Evolutionary conservation across 768 basidiomycete genomes (phyloP), one percentile per base, ranked within the genome.

Genomic region (Pisolithus orientalis): DNA sequence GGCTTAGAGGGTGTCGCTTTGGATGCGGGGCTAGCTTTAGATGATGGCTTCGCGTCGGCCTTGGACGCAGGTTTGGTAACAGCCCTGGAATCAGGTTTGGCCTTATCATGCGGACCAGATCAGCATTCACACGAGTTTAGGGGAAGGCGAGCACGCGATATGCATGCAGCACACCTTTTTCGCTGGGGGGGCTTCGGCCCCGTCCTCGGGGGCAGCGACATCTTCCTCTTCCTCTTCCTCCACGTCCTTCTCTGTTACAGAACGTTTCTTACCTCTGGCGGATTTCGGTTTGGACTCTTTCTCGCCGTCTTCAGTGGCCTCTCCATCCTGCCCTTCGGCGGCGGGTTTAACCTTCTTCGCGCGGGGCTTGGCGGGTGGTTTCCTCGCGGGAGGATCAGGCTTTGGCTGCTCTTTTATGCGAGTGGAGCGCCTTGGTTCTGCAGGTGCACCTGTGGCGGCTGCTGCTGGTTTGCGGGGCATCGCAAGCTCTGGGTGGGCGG

Each of bases 401-500:
- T 83, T 85, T 50, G 83, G 84, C 53, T 79, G 76, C 27, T 83
- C 84, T 67, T 87, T 87, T 71, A 89, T 87, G 61, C 86, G 83
- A 31, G 78, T 70, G 7, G 85, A 87, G 70, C 86, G 86, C 66
- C 86, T 85, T 37, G 85, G 85, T 40, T 75, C 74, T 42, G 71
- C 70, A 16, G 34, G 42, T 1, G 54, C 29, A 25, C 72, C 69
- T 47, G 72, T 65, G 24, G 70, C 74, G 2, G 78, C 58, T 46
- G 75, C 69, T 27, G 79, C 79, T 46, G 84, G 76, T 80, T 87
- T 88, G 62, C 85, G 81, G 57, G 86, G 84, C 86, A 88, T 88
- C 50, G 45, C 38, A 46, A 38, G 44, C 39, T 46, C 4, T 29
- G 43, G 42, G 39, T 24, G 27, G 10, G 51, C 44, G 7, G 11